Evolutionary conservation across 148 eudicot genomes (phyloP).

Genomic region (Rhododendron ovatum): DNA sequence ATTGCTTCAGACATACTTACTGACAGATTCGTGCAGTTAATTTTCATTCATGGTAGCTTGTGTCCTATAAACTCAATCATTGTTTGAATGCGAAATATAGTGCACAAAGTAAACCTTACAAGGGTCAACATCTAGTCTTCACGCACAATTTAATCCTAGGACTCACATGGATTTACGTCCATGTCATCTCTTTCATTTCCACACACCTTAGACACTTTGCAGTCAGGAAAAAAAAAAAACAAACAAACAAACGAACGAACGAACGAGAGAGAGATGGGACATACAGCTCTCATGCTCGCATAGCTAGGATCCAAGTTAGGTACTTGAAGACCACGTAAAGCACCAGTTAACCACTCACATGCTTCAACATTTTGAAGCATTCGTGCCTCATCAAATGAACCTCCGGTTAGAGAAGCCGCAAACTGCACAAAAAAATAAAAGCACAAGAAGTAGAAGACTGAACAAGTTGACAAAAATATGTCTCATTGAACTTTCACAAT

Average conservation of each 20-base stretch:
- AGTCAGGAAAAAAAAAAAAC: slow-evolving; percentile 1
- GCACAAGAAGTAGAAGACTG: not conserved
- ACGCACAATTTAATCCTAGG: not conserved
- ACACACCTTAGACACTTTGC: not conserved
- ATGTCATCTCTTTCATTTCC: not conserved
- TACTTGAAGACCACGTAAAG: slow-evolving; percentile 67
- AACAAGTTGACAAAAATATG: not conserved
- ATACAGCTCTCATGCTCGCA: slow-evolving; percentile 79
- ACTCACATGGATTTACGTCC: not conserved
- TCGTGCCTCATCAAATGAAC: slow-evolving; percentile 84
- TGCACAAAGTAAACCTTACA: not conserved
- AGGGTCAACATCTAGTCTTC: not conserved
- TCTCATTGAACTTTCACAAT: not conserved
- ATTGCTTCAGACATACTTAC: not conserved
- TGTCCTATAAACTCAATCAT: not conserved
- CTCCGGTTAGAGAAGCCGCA: slow-evolving; percentile 77
- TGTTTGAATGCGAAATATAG: not conserved
- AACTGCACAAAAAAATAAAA: slow-evolving; percentile 39
- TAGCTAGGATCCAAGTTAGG: slow-evolving; percentile 72
- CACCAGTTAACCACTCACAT: slow-evolving; percentile 87
- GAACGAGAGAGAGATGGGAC: slow-evolving; percentile 16
- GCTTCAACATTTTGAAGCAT: slow-evolving; percentile 86
- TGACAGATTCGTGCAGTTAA: not conserved
- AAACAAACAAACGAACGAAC: not conserved
- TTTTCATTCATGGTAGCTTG: not conserved